These are phyloP conservation scores for Calocybe indica DNA, from an alignment of 768 basidiomycete genomes.

Conservation along the genomic window DNA sequence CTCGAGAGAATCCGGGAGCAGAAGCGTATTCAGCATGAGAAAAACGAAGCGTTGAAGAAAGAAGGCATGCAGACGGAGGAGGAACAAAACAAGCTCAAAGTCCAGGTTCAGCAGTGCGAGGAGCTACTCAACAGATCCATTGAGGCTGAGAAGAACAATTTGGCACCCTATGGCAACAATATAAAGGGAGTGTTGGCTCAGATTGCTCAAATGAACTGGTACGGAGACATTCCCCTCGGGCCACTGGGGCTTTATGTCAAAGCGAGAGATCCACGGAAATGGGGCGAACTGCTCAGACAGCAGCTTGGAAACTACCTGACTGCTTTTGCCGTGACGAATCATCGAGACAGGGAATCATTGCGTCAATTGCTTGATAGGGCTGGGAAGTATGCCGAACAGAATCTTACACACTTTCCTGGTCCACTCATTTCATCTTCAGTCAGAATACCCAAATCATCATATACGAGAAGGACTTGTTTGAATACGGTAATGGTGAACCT, in stretches of 20 bases:
- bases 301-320: conserved; percentile 55
- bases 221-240: conserved; percentile 62
- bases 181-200: conserved; percentile 52
- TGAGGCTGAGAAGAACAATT: conserved; percentile 49
- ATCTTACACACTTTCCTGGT: conserved; percentile 11
- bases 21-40: conserved; percentile 23
- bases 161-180: conserved; percentile 56
- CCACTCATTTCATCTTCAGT: conserved; percentile 24
- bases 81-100: conserved; percentile 24
- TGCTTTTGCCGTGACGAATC: conserved; percentile 71
- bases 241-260: conserved; percentile 80
- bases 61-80: conserved; percentile 32
- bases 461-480: conserved; percentile 71
- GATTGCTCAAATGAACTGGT: conserved; percentile 51
- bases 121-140: conserved; percentile 43
- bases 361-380: conserved; percentile 46
- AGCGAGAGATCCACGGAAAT: conserved; percentile 56
- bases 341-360: conserved; percentile 52
- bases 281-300: conserved; percentile 59
- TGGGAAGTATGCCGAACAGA: conserved; percentile 51
- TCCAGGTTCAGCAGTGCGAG: conserved; percentile 39
- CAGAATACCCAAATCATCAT: conserved; percentile 49
- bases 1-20: conserved; percentile 23
- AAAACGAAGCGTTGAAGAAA: conserved; percentile 22
- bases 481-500: conserved; percentile 73